A percentile compares a stretch with the other conserved stretches of the same genome.
Evolutionary conservation across 2,329 filamentous ascomycete genomes (phyloP).

Genomic region (Niveomyces coronatus): DNA sequence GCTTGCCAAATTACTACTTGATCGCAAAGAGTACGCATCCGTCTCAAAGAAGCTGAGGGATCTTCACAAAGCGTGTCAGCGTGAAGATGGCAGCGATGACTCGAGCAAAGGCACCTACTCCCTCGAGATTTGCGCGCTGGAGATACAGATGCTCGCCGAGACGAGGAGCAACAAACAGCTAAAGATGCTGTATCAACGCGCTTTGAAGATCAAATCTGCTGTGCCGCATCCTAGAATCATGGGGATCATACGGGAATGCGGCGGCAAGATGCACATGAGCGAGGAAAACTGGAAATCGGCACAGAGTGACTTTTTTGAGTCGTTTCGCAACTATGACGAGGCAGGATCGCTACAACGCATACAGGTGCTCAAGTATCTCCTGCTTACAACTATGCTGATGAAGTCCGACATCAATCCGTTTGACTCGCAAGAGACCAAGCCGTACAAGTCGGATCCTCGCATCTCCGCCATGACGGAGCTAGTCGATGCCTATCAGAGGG

Average conservation of each 20-base stretch:
- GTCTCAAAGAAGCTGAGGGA: conserved; percentile 78
- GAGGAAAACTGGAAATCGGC: conserved; percentile 99
- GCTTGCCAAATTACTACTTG: conserved; percentile 80
- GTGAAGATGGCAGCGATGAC: conserved; percentile 78
- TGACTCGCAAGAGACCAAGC: conserved; percentile 96
- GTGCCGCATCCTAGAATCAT: conserved; percentile 98
- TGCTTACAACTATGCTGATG: conserved; percentile 97
- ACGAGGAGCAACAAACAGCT: conserved; percentile 96
- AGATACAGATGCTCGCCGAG: conserved; percentile 98
- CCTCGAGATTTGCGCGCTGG: conserved; percentile 88
- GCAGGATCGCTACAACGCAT: conserved; percentile 92
- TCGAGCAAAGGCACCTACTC: conserved; percentile 94
- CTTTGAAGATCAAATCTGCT: conserved; percentile 86
- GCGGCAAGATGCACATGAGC: conserved; percentile 99
- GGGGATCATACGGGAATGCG: conserved; percentile 97
- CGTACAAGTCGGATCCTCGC: conserved; percentile 89
- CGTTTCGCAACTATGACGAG: conserved; percentile 97
- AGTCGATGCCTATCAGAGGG: conserved; percentile 90
- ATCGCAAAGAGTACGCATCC: conserved; percentile 76
- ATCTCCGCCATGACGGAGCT: conserved; percentile 96
- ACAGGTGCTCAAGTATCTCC: conserved; percentile 92
- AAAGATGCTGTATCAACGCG: conserved; percentile 84
- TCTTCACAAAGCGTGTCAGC: conserved; percentile 80
- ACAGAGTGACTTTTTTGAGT: conserved; percentile 96
- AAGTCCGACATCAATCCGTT: conserved; percentile 98